Percentiles rank a stretch among this genome's conserved stretches.
Evolutionary conservation across 257 asterid species (phyloP).

Genomic region (Leptodermis oblonga): DNA sequence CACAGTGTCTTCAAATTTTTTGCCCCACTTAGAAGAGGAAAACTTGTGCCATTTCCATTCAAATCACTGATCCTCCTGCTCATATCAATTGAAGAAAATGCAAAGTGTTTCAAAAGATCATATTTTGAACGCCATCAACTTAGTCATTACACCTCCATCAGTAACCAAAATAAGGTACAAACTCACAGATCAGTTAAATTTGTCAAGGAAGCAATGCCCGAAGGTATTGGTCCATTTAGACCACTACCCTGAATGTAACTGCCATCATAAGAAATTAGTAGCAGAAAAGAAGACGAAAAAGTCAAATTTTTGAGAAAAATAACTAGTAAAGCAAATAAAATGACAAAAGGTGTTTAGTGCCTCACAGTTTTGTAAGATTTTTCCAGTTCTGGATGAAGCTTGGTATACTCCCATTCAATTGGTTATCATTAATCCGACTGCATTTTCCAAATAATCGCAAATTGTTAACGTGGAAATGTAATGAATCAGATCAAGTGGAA

Average conservation of each 20-base stretch:
- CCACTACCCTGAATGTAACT: slow-evolving; percentile 70
- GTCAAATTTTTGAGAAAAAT: background rate
- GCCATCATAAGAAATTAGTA: slow-evolving; percentile 11
- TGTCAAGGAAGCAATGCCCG: slow-evolving; percentile 48
- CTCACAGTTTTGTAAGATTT: slow-evolving; percentile 49
- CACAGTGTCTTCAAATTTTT: slow-evolving; percentile 44
- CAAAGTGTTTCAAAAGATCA: background rate
- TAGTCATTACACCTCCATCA: background rate
- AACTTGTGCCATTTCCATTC: slow-evolving; percentile 48
- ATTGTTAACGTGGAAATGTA: background rate
- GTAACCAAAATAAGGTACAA: background rate
- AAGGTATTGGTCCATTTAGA: slow-evolving; percentile 61
- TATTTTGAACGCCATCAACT: background rate
- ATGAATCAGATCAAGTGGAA: background rate
- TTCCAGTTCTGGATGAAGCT: slow-evolving; percentile 51
- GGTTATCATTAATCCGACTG: slow-evolving; percentile 68
- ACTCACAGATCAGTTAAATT: slow-evolving; percentile 63
- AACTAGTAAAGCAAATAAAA: background rate
- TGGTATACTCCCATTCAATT: slow-evolving; percentile 62
- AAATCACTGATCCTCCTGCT: slow-evolving; percentile 75
- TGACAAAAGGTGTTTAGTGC: background rate
- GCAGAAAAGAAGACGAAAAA: background rate
- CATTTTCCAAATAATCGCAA: slow-evolving; percentile 9
- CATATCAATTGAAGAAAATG: background rate
- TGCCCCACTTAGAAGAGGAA: slow-evolving; percentile 39